Percentiles rank a stretch among this genome's conserved stretches.
Evolutionary conservation across 2,329 filamentous ascomycete genomes (phyloP).

Genomic region (Aureobasidium sp.): DNA sequence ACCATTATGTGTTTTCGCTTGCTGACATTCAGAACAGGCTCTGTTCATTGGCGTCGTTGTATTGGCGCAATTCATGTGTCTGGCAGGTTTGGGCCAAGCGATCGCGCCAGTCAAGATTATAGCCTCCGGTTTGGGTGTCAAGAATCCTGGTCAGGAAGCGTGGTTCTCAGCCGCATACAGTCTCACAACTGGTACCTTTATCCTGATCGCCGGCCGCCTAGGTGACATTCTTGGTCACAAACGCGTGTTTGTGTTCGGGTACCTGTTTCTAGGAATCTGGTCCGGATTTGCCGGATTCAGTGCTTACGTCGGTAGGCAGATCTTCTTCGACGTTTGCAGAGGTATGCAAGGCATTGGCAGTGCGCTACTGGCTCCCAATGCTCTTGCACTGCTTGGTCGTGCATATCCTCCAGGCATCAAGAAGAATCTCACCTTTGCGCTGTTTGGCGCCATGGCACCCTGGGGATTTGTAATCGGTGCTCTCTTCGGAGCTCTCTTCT

Average conservation of each 20-base stretch:
- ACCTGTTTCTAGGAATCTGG: conserved; percentile 35
- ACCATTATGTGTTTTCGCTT: not conserved
- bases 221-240: conserved; percentile 41
- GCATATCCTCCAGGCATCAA: conserved; percentile 30
- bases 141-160: conserved; percentile 35
- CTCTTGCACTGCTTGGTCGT: conserved; percentile 31
- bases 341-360: conserved; percentile 36
- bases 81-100: conserved; percentile 24
- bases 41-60: conserved; percentile 24
- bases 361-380: conserved; percentile 33
- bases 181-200: conserved; percentile 40
- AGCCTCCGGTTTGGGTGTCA: conserved; percentile 35
- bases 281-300: conserved; percentile 34
- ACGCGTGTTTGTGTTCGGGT: conserved; percentile 35
- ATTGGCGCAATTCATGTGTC: conserved; percentile 25
- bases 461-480: conserved; percentile 31
- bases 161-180: conserved; percentile 40
- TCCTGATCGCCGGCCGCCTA: conserved; percentile 38
- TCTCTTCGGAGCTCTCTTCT: conserved; percentile 30
- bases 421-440: conserved; percentile 34
- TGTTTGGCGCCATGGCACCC: conserved; percentile 33
- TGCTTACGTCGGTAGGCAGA: conserved; percentile 29
- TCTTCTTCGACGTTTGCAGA: conserved; percentile 33
- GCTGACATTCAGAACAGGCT: not conserved
- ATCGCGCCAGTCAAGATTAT: conserved; percentile 41